These are phyloP conservation scores for Aphanomyces invadans DNA, from an alignment of 352 stramenopile genomes.

Conservation along the genomic window DNA sequence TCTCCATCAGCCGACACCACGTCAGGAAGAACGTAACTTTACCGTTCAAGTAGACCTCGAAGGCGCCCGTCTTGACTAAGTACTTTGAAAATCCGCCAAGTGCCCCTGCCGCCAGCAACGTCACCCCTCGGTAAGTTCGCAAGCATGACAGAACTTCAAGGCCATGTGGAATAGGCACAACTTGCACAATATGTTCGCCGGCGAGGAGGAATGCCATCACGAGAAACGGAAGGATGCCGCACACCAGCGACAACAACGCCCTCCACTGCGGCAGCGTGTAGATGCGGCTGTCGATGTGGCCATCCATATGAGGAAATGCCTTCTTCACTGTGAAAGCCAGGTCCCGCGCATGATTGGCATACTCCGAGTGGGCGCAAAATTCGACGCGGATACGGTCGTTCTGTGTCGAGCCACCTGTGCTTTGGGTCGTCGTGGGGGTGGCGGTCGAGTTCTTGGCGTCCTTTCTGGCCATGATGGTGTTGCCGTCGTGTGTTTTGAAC, in stretches of 20 bases:
- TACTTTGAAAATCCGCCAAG: not conserved
- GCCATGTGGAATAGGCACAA: not conserved
- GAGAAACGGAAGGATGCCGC: not conserved
- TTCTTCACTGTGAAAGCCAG: not conserved
- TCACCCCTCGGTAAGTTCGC: not conserved
- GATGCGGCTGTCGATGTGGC: not conserved
- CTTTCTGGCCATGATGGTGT: too few relatives aligned
- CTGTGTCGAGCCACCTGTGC: not conserved
- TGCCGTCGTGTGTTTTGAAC: too few relatives aligned
- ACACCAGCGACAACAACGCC: not conserved
- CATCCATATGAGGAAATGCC: not conserved
- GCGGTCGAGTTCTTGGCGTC: not conserved
- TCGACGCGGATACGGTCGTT: not conserved
- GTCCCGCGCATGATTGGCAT: not conserved
- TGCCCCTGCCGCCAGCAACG: not conserved
- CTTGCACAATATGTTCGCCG: not conserved
- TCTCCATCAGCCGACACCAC: not conserved
- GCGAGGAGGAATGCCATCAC: not conserved
- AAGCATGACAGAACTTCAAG: not conserved
- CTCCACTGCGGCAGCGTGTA: not conserved
- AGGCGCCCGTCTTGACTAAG: not conserved
- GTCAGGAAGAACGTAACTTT: too few relatives aligned
- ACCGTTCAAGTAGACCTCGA: constrained; percentile 3
- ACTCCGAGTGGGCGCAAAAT: not conserved
- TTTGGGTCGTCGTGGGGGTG: not conserved